phyloP scores from a whole-genome alignment of 1,284 basidiomycete genomes.

The Malassezia vespertilionis region DNA sequence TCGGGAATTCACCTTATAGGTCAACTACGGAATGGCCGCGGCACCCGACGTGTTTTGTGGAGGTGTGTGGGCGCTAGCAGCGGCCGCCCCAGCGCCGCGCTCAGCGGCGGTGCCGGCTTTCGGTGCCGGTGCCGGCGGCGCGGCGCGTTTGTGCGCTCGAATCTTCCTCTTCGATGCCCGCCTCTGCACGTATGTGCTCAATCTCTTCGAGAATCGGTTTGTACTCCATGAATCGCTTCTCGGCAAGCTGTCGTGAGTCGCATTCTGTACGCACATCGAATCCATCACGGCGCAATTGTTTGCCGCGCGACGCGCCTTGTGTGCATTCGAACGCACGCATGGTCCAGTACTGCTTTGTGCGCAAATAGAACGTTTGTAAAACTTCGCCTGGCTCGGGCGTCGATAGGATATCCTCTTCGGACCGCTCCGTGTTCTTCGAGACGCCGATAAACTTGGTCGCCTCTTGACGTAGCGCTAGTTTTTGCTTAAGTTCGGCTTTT shows the following conservation, averaged over 20 bases:
- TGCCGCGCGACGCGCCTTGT: slow-evolving; percentile 61
- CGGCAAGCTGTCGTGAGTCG: slow-evolving; percentile 34
- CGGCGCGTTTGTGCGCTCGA: slow-evolving; percentile 39
- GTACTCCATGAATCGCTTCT: slow-evolving; percentile 39
- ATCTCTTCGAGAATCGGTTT: slow-evolving; percentile 51
- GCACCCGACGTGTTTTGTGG: too few species aligned
- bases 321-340: slow-evolving; percentile 56
- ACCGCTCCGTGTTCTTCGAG: slow-evolving; percentile 57
- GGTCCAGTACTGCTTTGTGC: slow-evolving; percentile 62
- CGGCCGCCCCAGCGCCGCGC: too few species aligned
- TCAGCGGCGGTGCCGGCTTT: slow-evolving; percentile 34
- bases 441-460: slow-evolving; percentile 67
- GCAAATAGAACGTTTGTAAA: slow-evolving; percentile 69
- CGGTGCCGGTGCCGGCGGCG: slow-evolving; percentile 42
- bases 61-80: neutral
- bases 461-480: slow-evolving; percentile 56
- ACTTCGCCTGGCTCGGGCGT: slow-evolving; percentile 84
- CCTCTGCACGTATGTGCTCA: slow-evolving; percentile 70
- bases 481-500: slow-evolving; percentile 19
- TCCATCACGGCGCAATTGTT: slow-evolving; percentile 64
- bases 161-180: slow-evolving; percentile 75
- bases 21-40: too few species aligned
- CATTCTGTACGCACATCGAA: slow-evolving; percentile 24
- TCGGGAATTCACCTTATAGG: too few species aligned
- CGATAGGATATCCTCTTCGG: slow-evolving; percentile 63